These are phyloP conservation scores for Penicillium sp. DNA, from an alignment of 2,329 filamentous ascomycete species.

Conservation along the genomic window DNA sequence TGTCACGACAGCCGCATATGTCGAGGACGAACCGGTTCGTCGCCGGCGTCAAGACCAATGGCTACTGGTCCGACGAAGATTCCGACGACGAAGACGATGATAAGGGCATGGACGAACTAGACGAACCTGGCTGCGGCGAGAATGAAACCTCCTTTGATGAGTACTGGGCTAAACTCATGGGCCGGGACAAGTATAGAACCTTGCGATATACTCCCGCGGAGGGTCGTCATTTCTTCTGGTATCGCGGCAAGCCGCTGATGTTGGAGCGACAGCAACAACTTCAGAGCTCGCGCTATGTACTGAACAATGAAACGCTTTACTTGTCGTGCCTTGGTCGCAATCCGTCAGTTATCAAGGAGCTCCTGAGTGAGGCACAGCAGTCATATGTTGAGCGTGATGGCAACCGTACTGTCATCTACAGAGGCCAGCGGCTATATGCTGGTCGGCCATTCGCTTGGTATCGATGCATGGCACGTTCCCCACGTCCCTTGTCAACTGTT, in stretches of 20 bases:
- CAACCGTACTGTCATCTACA: slow-evolving; percentile 44
- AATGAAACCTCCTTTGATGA: slow-evolving; percentile 47
- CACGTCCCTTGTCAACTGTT: slow-evolving; percentile 59
- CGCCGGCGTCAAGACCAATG: slow-evolving; percentile 64
- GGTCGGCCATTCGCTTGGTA: slow-evolving; percentile 33
- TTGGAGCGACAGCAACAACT: slow-evolving; percentile 34
- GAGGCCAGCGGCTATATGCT: slow-evolving; percentile 30
- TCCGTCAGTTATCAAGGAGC: slow-evolving; percentile 36
- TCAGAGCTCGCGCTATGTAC: slow-evolving; percentile 16
- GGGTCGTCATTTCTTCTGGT: slow-evolving; percentile 72
- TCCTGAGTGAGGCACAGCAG: slow-evolving; percentile 43
- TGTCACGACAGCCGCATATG: slow-evolving; percentile 65
- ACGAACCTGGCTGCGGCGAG: slow-evolving; percentile 35
- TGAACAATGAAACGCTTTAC: slow-evolving; percentile 36
- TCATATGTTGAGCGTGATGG: slow-evolving; percentile 40
- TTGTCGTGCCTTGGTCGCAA: slow-evolving; percentile 43
- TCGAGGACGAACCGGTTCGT: slow-evolving; percentile 65
- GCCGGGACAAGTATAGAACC: slow-evolving; percentile 39
- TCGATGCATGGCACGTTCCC: slow-evolving; percentile 49
- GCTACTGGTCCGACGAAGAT: slow-evolving; percentile 29
- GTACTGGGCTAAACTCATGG: slow-evolving; percentile 47
- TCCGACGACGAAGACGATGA: slow-evolving; percentile 31
- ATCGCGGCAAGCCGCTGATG: slow-evolving; percentile 59
- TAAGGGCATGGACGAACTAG: slow-evolving; percentile 31
- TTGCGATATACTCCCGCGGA: slow-evolving; percentile 67